These are phyloP conservation scores for Buxus sempervirens DNA, from an alignment of 164 flowering plant species.

Conservation along the genomic window DNA sequence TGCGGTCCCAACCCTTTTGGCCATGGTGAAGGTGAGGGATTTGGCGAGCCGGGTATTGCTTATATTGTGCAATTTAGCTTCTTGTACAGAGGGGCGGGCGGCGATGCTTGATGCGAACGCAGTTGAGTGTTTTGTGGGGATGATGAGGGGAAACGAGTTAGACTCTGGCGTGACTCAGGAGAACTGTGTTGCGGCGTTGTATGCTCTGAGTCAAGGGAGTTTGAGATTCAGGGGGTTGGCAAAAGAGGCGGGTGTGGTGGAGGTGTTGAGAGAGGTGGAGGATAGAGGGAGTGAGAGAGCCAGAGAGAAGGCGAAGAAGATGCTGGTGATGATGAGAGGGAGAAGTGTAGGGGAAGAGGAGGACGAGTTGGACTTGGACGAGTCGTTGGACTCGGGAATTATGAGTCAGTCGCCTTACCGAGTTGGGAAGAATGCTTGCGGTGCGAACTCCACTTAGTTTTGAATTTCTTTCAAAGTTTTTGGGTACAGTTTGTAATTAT, in stretches of 20 bases:
- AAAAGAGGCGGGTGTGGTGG: slow-evolving; percentile 68
- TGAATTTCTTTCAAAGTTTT: slow-evolving; percentile 19
- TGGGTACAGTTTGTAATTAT: slow-evolving; percentile 2
- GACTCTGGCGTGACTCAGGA: slow-evolving; percentile 55
- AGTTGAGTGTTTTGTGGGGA: slow-evolving; percentile 52
- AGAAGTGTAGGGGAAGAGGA: slow-evolving; percentile 30
- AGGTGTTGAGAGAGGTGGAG: slow-evolving; percentile 61
- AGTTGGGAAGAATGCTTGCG: slow-evolving; percentile 15
- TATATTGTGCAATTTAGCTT: slow-evolving; percentile 71
- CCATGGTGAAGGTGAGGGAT: slow-evolving; percentile 35
- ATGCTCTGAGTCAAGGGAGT: slow-evolving; percentile 66
- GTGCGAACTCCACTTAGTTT: slow-evolving; percentile 54
- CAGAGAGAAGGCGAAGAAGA: slow-evolving; percentile 64
- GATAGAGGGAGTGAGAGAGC: slow-evolving; percentile 64
- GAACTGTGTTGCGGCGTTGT: slow-evolving; percentile 71
- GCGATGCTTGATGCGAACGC: slow-evolving; percentile 85
- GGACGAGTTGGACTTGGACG: slow-evolving; percentile 42
- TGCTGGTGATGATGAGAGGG: slow-evolving; percentile 52
- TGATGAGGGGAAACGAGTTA: slow-evolving; percentile 35
- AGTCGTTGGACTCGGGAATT: slow-evolving; percentile 35
- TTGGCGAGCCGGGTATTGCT: slow-evolving; percentile 49
- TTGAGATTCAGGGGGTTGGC: slow-evolving; percentile 82
- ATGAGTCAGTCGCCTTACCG: slow-evolving; percentile 35
- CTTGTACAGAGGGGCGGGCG: slow-evolving; percentile 61
- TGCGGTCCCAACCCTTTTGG: slow-evolving; percentile 47